Percentiles rank a stretch among this genome's conserved stretches.
Evolutionary conservation across 495 filamentous ascomycete species (phyloP).

Genomic region (Aspergillus funiculosus): DNA sequence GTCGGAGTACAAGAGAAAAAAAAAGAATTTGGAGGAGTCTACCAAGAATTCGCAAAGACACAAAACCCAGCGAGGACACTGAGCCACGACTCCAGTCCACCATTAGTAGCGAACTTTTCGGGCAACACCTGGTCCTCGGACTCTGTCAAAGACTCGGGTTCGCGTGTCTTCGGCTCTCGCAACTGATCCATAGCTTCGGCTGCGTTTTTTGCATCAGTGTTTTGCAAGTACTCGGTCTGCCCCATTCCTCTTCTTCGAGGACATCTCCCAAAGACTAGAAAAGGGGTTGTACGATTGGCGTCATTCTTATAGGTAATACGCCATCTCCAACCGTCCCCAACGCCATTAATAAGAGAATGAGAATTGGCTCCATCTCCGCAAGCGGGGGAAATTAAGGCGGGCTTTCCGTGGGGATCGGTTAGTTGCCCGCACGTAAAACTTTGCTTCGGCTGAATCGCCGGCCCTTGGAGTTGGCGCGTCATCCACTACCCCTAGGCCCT

Average conservation of each 20-base stretch:
- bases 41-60: slow-evolving; percentile 32
- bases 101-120: slow-evolving; percentile 21
- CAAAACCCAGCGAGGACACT: slow-evolving; percentile 23
- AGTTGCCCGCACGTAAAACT: slow-evolving; percentile 16
- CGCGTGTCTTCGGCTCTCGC: not conserved
- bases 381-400: slow-evolving; percentile 4
- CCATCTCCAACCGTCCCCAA: not conserved
- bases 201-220: not conserved
- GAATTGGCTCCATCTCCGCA: slow-evolving; percentile 4
- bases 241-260: not conserved
- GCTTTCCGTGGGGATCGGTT: slow-evolving; percentile 10
- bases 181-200: not conserved
- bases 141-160: not conserved
- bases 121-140: not conserved
- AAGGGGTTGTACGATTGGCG: not conserved
- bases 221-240: no score
- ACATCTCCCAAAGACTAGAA: not conserved
- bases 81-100: slow-evolving; percentile 27
- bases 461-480: no score
- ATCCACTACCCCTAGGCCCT: no score
- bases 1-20: not conserved
- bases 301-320: not conserved
- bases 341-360: not conserved
- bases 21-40: not conserved
- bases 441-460: slow-evolving; percentile 22